Percentiles rank a stretch among this genome's conserved stretches.
These are phyloP conservation scores for Coix lacrymajobi DNA, from an alignment of 176 grass and related monocot genomes.

Conservation along the genomic window DNA sequence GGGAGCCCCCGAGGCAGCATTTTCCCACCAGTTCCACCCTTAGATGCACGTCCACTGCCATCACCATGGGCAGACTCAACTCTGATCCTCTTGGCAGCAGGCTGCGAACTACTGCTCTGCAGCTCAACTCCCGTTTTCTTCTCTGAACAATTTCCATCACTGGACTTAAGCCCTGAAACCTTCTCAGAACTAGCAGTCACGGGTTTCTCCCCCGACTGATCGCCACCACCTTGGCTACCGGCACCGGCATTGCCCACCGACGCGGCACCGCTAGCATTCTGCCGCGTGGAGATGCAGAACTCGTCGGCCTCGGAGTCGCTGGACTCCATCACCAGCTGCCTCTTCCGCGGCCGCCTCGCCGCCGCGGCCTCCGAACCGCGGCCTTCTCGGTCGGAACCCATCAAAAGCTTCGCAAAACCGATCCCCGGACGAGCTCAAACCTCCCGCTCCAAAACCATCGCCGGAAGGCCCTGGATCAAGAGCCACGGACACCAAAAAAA, in stretches of 20 bases:
- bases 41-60: constrained; percentile 1
- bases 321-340: constrained; percentile 40
- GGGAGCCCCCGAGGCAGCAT: constrained; percentile 46
- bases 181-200: constrained; percentile 15
- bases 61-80: background rate
- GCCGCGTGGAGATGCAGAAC: constrained; percentile 31
- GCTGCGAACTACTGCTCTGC: constrained; percentile 6
- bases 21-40: constrained; percentile 29
- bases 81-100: constrained; percentile 32
- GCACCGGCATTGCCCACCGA: constrained; percentile 18
- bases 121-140: constrained; percentile 8
- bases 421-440: constrained; percentile 16
- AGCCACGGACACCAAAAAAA: background rate
- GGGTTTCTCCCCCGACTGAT: constrained; percentile 7
- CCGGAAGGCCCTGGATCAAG: constrained; percentile 21
- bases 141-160: constrained; percentile 12
- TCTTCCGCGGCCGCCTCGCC: constrained; percentile 44
- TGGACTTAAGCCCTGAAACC: constrained; percentile 15
- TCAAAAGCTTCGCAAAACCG: constrained; percentile 1
- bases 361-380: background rate
- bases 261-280: background rate
- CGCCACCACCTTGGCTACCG: background rate
- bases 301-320: constrained; percentile 75
- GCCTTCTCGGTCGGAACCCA: constrained; percentile 24
- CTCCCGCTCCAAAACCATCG: constrained; percentile 23